Percentiles rank a stretch among this genome's conserved stretches.
Evolutionary conservation across 2,329 filamentous ascomycete species (phyloP).

Genomic region (Exophiala spinifera): DNA sequence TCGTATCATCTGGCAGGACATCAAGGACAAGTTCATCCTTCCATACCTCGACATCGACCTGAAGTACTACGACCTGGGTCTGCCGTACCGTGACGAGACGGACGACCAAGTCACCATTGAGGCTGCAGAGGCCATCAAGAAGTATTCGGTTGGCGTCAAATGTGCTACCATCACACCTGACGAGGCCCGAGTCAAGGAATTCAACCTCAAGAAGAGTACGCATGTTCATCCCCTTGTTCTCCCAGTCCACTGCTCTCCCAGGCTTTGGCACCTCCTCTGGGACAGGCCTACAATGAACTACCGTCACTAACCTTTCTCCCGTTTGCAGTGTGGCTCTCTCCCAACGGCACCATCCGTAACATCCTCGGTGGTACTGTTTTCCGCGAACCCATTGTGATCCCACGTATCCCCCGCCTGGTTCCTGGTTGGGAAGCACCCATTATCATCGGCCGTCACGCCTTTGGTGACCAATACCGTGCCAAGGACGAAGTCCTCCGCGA

Average conservation of each 20-base stretch:
- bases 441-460: conserved; percentile 97
- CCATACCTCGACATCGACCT: conserved; percentile 90
- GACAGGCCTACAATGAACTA: background rate
- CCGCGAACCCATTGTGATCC: conserved; percentile 97
- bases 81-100: conserved; percentile 93
- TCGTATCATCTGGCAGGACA: conserved; percentile 96
- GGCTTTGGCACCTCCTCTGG: background rate
- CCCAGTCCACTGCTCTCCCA: background rate
- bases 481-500: conserved; percentile 84
- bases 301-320: conserved; percentile 16
- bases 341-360: conserved; percentile 82
- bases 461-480: conserved; percentile 97
- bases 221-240: conserved; percentile 13
- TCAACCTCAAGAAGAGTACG: conserved; percentile 96
- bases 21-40: conserved; percentile 78
- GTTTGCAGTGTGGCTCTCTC: conserved; percentile 84
- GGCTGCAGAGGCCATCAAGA: conserved; percentile 95
- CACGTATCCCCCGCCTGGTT: conserved; percentile 85
- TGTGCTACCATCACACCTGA: conserved; percentile 99
- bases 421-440: conserved; percentile 99
- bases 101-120: conserved; percentile 94
- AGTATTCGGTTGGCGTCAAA: conserved; percentile 98
- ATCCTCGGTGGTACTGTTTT: conserved; percentile 89
- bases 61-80: conserved; percentile 94
- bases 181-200: conserved; percentile 93